A percentile compares a stretch with the other conserved stretches of the same genome.
These are phyloP conservation scores for Coemansia sp. DNA, from an alignment of 192 early-diverging fungal genomes.

Conservation along the genomic window DNA sequence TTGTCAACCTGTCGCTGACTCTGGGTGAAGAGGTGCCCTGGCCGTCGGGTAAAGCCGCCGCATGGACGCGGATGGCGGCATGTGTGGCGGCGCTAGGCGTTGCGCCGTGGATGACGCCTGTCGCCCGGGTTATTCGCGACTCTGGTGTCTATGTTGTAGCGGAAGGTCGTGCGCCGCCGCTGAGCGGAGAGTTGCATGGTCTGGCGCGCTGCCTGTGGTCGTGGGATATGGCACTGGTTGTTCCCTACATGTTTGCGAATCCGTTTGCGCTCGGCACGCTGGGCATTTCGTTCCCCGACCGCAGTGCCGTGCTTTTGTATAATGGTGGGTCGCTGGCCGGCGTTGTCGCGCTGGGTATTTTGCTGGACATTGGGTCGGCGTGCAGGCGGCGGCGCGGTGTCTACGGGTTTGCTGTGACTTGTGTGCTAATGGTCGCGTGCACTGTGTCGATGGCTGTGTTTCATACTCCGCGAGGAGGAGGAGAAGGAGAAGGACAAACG, in stretches of 20 bases:
- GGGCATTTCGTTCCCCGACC: constrained; percentile 5
- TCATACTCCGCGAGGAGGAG: neutral
- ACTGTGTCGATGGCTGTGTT: constrained; percentile 9
- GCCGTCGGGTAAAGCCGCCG: neutral
- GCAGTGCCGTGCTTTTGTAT: constrained; percentile 11
- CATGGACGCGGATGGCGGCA: constrained; percentile 5
- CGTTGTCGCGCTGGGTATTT: constrained; percentile 6
- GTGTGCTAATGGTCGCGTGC: neutral
- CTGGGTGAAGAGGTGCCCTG: constrained; percentile 8
- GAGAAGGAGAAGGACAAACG: no score
- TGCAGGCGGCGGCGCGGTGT: constrained; percentile 7
- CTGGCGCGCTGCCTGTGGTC: neutral
- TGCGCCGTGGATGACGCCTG: constrained; percentile 1
- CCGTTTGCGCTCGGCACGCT: constrained; percentile 18
- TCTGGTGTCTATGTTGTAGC: constrained; percentile 28
- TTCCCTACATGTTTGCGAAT: constrained; percentile 30
- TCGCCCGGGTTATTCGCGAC: constrained; percentile 16
- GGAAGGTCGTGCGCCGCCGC: neutral
- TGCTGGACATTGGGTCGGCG: constrained; percentile 16
- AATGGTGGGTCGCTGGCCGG: constrained; percentile 14
- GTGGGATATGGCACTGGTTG: constrained; percentile 5
- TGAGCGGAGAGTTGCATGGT: neutral
- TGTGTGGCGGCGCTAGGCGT: neutral
- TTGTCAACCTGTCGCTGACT: constrained; percentile 20
- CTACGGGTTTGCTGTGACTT: constrained; percentile 7